A percentile compares a stretch with the other conserved stretches of the same genome.
Conservation (phyloP, 1,284 basidiomycete genomes). For the Somion occarium region DNA sequence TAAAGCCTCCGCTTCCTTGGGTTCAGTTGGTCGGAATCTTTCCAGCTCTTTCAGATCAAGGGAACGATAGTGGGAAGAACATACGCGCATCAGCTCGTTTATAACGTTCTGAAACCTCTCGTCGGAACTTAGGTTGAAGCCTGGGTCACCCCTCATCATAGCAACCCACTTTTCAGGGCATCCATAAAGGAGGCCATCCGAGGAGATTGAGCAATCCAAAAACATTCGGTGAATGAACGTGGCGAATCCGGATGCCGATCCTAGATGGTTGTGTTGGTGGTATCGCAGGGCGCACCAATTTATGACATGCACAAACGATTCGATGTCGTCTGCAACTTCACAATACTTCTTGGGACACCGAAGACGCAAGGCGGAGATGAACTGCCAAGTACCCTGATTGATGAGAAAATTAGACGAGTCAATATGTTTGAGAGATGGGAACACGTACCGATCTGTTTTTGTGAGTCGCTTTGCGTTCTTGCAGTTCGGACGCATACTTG, state of each 20-base stretch:
- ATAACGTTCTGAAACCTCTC: too few species aligned
- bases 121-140: too few species aligned
- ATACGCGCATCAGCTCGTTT: too few species aligned
- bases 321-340: conserved; percentile 5
- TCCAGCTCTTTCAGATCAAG: too few species aligned
- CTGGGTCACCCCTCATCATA: too few species aligned
- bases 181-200: neutral
- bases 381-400: conserved; percentile 5
- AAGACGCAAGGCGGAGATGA: conserved; percentile 3
- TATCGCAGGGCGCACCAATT: neutral
- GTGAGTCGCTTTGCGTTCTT: neutral
- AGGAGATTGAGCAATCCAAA: neutral
- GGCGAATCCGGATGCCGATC: neutral
- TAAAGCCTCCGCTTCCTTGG: too few species aligned
- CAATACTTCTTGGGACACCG: neutral
- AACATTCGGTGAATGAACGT: neutral
- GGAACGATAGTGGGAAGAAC: too few species aligned
- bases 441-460: neutral
- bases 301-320: conserved; percentile 7
- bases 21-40: too few species aligned
- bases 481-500: neutral
- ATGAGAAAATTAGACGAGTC: neutral
- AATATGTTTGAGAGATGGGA: neutral
- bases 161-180: neutral
- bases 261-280: neutral